Percentiles rank a stretch among this genome's conserved stretches.
phyloP scores from a whole-genome alignment of 2,329 filamentous ascomycete genomes.

The Fusarium redolens region DNA sequence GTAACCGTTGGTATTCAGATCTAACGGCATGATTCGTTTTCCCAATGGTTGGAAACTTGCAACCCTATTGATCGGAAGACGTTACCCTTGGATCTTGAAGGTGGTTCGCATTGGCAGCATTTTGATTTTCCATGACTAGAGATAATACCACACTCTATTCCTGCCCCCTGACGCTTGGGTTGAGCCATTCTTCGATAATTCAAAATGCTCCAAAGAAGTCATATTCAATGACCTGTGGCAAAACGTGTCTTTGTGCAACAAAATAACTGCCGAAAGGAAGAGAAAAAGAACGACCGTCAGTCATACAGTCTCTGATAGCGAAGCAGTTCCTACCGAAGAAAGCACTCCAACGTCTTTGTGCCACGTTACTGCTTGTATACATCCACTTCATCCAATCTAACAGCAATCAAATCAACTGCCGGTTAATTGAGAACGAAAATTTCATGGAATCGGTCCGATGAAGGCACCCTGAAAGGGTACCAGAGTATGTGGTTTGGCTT shows the following conservation, averaged over 20 bases:
- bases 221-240: not conserved
- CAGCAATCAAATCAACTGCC: not conserved
- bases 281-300: not conserved
- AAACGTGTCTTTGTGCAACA: not conserved
- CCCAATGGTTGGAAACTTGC: not conserved
- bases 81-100: not conserved
- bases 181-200: no score
- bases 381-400: not conserved
- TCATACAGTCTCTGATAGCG: not conserved
- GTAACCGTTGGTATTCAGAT: not conserved
- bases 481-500: not conserved
- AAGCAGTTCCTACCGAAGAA: not conserved
- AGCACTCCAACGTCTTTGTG: conserved; percentile 6
- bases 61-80: not conserved
- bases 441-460: conserved; percentile 8
- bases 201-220: not conserved
- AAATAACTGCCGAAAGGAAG: not conserved
- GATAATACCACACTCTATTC: not conserved
- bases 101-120: not conserved
- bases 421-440: not conserved
- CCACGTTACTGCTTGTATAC: not conserved
- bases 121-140: not conserved
- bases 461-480: not conserved
- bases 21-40: not conserved
- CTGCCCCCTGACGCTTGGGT: not conserved